Evolutionary conservation across 2,329 filamentous ascomycete species (phyloP).

Genomic region (Ophiobolus disseminans): DNA sequence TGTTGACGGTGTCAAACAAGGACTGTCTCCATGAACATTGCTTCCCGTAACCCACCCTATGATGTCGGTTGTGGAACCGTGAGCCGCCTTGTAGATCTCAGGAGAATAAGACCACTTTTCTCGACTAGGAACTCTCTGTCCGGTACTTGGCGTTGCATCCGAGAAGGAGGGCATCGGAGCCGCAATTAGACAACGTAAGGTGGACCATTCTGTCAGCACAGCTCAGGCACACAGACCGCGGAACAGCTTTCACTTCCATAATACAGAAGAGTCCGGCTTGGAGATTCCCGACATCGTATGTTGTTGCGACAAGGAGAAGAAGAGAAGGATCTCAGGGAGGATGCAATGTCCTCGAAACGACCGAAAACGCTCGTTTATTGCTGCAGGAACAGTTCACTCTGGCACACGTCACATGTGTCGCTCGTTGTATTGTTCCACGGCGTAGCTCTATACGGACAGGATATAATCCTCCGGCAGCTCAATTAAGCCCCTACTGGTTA

Average conservation of each 20-base stretch:
- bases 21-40: background rate
- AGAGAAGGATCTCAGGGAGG: constrained; percentile 10
- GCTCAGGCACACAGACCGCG: too few relatives aligned
- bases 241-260: too few relatives aligned
- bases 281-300: background rate
- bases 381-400: constrained; percentile 19
- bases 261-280: background rate
- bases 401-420: constrained; percentile 28
- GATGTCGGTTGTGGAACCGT: background rate
- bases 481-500: background rate
- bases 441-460: background rate
- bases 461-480: constrained; percentile 2
- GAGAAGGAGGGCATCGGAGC: too few relatives aligned
- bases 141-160: too few relatives aligned
- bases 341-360: constrained; percentile 9
- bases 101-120: background rate
- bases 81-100: background rate
- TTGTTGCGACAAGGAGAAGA: constrained; percentile 11
- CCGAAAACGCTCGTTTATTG: constrained; percentile 14
- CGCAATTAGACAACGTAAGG: too few relatives aligned
- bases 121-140: too few relatives aligned
- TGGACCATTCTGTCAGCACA: too few relatives aligned
- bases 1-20: background rate
- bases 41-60: too few relatives aligned
- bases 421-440: constrained; percentile 22